Base-by-base conservation (phyloP, 495 filamentous ascomycete genomes). In the Letharia columbiana region DNA sequence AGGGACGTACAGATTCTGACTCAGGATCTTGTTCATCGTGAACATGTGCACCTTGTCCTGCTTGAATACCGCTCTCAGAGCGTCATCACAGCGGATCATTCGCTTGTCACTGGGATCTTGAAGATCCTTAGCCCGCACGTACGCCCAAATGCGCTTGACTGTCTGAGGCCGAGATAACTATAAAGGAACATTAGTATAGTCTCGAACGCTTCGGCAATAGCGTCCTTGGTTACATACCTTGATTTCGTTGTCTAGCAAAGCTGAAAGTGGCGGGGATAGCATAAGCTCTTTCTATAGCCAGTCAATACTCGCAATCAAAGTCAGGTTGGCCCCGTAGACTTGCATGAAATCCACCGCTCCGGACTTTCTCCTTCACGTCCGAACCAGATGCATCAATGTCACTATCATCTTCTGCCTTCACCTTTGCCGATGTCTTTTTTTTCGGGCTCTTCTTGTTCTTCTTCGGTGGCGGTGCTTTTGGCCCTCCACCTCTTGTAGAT, bases 11-110 rank as follows among this genome's bases (percentile, higher is more conserved):
- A 90, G 74, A 68, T 90, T 86, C 72, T 86, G 80, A 64, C 82
- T 84, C 17, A 91, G 81, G 31, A 90, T 83, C 75, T 90, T 90
- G 78, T 94, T 97, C 92, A 97, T 96, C 52, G 91, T 92, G 73
- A 98, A 98, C 95, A 98, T 98, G 71, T 97, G 91, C 45, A 98
- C 87, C 69, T 85, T 89, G 67, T 92, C 89, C 70, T 87, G 84
- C 74, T 93, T 93, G 80, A 98, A 98, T 4, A 98, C 89, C 2
- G 87, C 86, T 44, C 89, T 85, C 87, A 98, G 86, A 59, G 84
- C 83, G 47, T 96, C 91, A 77, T 98, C 95, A 74, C 94, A 98
- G 62, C 84, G 78, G 62, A 98, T 98, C 71, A 96, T 91, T 17
- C 94, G 89, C 72, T 90, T 88, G 76, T 98, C 95, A 64, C 72